Evolutionary conservation across 768 basidiomycete genomes (phyloP).

Genomic region (Pulveroboletus sp.): DNA sequence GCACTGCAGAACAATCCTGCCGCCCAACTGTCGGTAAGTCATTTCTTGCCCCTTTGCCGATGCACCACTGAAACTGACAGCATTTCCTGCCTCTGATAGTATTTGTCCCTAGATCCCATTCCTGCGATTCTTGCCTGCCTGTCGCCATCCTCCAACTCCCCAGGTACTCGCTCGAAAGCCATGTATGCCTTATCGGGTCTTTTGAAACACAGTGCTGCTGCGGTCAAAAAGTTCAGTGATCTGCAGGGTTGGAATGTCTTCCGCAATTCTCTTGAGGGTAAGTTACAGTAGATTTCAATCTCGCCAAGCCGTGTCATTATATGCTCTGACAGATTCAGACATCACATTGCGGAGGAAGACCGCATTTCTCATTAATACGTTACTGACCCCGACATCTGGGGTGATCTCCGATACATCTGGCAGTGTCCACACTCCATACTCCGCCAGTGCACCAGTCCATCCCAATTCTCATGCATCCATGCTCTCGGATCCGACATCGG

Average conservation of each 20-base stretch:
- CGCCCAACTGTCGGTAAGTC: slow-evolving; percentile 69
- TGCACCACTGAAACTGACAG: slow-evolving; percentile 3
- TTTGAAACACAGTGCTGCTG: slow-evolving; percentile 71
- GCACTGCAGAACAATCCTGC: slow-evolving; percentile 87
- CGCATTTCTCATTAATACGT: slow-evolving; percentile 68
- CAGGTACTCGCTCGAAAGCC: slow-evolving; percentile 68
- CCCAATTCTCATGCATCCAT: slow-evolving; percentile 71
- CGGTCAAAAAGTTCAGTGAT: slow-evolving; percentile 50
- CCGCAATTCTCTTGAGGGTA: slow-evolving; percentile 58
- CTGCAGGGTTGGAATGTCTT: slow-evolving; percentile 63
- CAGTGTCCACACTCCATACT: slow-evolving; percentile 20
- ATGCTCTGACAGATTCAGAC: slow-evolving; percentile 57
- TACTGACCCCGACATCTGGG: slow-evolving; percentile 51
- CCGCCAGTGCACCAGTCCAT: slow-evolving; percentile 43
- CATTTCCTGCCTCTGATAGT: slow-evolving; percentile 35
- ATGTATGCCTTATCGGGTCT: slow-evolving; percentile 78
- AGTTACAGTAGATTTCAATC: too few species aligned
- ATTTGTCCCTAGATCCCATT: slow-evolving; percentile 62
- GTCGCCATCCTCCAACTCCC: slow-evolving; percentile 46
- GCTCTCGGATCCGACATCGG: slow-evolving; percentile 47
- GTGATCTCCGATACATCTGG: slow-evolving; percentile 3
- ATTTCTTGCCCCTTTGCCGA: not conserved
- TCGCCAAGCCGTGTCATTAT: slow-evolving; percentile 4
- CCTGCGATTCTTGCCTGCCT: slow-evolving; percentile 61
- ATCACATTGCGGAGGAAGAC: slow-evolving; percentile 74